Percentiles rank a stretch among this genome's conserved stretches.
Conservation (phyloP, 352 stramenopile species). For the Thalassiosira hispida region DNA sequence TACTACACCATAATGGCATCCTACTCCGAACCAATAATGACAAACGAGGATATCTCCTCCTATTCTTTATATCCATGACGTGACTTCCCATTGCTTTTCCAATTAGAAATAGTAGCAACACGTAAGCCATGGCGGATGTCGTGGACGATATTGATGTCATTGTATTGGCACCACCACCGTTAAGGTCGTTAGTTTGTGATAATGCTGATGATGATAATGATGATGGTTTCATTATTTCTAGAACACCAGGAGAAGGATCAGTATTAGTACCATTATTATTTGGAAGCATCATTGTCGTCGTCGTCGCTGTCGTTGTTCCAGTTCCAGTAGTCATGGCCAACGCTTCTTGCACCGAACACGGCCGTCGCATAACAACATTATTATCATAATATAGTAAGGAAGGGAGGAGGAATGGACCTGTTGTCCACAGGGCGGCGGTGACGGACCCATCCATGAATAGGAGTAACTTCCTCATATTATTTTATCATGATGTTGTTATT, state of each 20-base stretch:
- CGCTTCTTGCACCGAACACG: slow-evolving; percentile 8
- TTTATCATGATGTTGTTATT: too few relatives aligned
- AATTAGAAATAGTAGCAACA: slow-evolving; percentile 21
- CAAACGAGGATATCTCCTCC: neutral
- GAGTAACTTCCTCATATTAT: slow-evolving; percentile 17
- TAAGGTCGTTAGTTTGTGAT: too few relatives aligned
- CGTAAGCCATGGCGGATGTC: neutral
- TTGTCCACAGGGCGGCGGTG: slow-evolving; percentile 25
- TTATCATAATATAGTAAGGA: slow-evolving; percentile 5
- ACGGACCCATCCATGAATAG: slow-evolving; percentile 34
- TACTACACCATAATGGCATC: too few relatives aligned
- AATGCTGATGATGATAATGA: too few relatives aligned
- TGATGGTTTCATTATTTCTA: too few relatives aligned
- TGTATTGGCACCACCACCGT: neutral
- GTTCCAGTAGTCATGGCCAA: slow-evolving; percentile 12
- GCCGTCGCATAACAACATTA: neutral
- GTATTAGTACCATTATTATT: too few relatives aligned
- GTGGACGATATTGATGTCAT: neutral
- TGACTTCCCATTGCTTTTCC: slow-evolving; percentile 13
- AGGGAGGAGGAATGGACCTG: slow-evolving; percentile 25
- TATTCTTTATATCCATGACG: neutral
- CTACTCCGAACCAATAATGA: neutral
- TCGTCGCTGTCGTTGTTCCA: neutral
- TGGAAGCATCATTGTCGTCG: too few relatives aligned
- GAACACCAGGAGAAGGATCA: too few relatives aligned